phyloP scores from a whole-genome alignment of 441 rosid species.

The Populus hybrid region DNA sequence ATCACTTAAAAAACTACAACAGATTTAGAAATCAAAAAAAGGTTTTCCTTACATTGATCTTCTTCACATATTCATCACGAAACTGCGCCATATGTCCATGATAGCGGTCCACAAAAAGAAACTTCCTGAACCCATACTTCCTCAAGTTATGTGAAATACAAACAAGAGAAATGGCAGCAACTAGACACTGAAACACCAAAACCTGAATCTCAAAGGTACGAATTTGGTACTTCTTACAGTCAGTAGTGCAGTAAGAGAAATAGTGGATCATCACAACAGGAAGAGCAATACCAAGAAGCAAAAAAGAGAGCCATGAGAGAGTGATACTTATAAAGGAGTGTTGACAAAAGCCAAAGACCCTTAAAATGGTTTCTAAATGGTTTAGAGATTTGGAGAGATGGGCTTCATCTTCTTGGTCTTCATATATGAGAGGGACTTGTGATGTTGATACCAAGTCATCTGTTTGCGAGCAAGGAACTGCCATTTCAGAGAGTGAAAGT shows the following conservation, averaged over 20 bases:
- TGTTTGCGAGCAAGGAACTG: background rate
- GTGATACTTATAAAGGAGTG: constrained; percentile 22
- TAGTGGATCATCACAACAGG: constrained; percentile 21
- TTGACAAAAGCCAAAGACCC: constrained; percentile 40
- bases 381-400: constrained; percentile 30
- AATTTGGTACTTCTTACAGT: constrained; percentile 18
- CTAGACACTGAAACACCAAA: constrained; percentile 27
- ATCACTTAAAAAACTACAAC: background rate
- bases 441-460: background rate
- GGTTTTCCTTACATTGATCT: constrained; percentile 33
- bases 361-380: constrained; percentile 36
- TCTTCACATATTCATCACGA: constrained; percentile 30
- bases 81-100: constrained; percentile 31
- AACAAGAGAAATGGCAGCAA: constrained; percentile 34
- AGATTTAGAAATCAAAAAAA: background rate
- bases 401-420: constrained; percentile 17
- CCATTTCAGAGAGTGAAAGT: background rate
- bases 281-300: constrained; percentile 31
- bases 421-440: background rate
- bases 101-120: constrained; percentile 43
- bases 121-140: constrained; percentile 44
- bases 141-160: constrained; percentile 47
- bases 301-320: constrained; percentile 33
- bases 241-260: constrained; percentile 16
- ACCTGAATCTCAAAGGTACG: constrained; percentile 30